Percentiles rank a stretch among this genome's conserved stretches.
Conservation (phyloP, 208 protist species). For the Trypanosoma conorhini region DNA sequence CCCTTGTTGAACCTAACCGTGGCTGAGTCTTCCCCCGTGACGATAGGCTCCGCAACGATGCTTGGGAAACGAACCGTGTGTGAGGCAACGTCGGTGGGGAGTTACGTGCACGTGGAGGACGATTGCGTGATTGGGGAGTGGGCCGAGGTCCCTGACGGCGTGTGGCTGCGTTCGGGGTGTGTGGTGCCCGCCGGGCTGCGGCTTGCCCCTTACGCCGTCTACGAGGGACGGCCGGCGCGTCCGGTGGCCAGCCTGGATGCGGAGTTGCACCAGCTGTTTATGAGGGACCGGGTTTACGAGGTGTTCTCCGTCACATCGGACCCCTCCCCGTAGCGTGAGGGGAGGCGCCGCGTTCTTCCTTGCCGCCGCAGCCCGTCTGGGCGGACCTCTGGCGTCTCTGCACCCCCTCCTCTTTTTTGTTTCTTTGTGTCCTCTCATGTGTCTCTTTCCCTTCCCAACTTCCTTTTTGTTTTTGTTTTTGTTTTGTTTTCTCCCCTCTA, state of each 20-base stretch:
- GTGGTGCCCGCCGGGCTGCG: slow-evolving; percentile 52
- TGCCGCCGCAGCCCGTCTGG: not conserved
- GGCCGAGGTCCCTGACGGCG: slow-evolving; percentile 53
- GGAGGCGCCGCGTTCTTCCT: not conserved
- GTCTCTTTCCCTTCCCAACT: not conserved
- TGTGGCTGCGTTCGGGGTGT: slow-evolving; percentile 50
- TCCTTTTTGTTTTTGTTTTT: slow-evolving; percentile 4
- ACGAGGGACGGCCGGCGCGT: slow-evolving; percentile 48
- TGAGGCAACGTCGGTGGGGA: slow-evolving; percentile 52
- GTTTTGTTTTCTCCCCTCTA: not conserved
- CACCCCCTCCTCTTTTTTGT: not conserved
- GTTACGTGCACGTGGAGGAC: slow-evolving; percentile 61
- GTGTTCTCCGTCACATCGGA: slow-evolving; percentile 8
- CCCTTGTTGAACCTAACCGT: slow-evolving; percentile 38
- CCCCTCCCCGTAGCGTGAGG: not conserved
- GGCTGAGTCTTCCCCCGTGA: slow-evolving; percentile 34
- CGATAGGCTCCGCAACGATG: slow-evolving; percentile 42
- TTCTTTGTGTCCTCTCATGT: not conserved
- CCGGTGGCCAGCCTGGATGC: slow-evolving; percentile 41
- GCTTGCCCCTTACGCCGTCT: slow-evolving; percentile 62
- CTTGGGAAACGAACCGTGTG: slow-evolving; percentile 57
- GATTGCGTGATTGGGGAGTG: slow-evolving; percentile 55
- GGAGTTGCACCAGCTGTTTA: slow-evolving; percentile 38
- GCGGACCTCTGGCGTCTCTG: not conserved
- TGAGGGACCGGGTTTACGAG: slow-evolving; percentile 44